Conservation (phyloP, 495 filamentous ascomycete species). For the Neurospora africana region DNA sequence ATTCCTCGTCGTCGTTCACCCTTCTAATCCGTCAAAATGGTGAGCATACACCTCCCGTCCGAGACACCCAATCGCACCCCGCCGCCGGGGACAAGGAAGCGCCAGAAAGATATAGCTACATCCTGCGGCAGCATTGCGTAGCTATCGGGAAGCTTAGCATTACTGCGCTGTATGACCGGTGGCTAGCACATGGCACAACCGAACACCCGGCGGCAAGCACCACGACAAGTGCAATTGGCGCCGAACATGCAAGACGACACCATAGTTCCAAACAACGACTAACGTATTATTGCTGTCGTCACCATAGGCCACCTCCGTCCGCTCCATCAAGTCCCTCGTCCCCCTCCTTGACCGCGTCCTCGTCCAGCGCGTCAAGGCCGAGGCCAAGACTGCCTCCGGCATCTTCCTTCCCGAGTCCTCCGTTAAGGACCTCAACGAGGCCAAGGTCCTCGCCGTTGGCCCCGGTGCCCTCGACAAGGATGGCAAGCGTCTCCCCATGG, state of each 20-base stretch:
- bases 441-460: slow-evolving; percentile 87
- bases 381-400: slow-evolving; percentile 87
- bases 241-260: neutral
- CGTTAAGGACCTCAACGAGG: slow-evolving; percentile 98
- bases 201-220: neutral
- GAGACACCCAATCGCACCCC: neutral
- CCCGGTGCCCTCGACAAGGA: slow-evolving; percentile 79
- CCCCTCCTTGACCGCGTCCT: slow-evolving; percentile 98
- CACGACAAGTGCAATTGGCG: neutral
- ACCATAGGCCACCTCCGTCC: slow-evolving; percentile 58
- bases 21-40: neutral
- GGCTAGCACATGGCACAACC: neutral
- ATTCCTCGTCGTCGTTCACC: neutral
- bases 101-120: neutral
- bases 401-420: slow-evolving; percentile 96
- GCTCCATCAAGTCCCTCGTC: slow-evolving; percentile 88
- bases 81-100: neutral
- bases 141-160: neutral
- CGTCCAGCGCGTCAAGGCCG: slow-evolving; percentile 95
- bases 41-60: neutral
- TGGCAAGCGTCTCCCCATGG: slow-evolving; percentile 72
- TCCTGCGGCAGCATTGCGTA: neutral
- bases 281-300: neutral
- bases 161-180: neutral
- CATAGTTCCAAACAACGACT: neutral